These are phyloP conservation scores for Chytridiales sp. DNA, from an alignment of 371 early-diverging fungal genomes.

Conservation along the genomic window DNA sequence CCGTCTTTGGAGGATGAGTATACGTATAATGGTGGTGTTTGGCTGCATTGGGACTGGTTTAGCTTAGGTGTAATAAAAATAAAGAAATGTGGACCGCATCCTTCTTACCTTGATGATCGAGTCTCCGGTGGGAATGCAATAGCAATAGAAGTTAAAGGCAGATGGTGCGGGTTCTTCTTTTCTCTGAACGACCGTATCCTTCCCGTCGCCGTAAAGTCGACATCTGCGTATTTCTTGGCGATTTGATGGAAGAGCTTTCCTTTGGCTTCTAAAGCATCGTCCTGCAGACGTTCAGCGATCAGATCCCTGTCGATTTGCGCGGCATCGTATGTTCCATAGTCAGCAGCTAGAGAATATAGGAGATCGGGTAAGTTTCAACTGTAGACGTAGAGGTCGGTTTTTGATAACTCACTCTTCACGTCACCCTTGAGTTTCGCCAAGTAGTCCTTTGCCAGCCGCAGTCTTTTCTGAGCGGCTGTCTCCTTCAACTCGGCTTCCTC, in stretches of 20 bases:
- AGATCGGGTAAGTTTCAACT: neutral
- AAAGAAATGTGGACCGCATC: no score
- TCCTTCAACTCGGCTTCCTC: constrained; percentile 67
- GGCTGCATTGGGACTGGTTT: no score
- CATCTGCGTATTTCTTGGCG: constrained; percentile 33
- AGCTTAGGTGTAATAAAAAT: no score
- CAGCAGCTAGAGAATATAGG: constrained; percentile 2
- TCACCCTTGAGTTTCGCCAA: constrained; percentile 69
- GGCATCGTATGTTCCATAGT: constrained; percentile 79
- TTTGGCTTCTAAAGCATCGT: constrained; percentile 63
- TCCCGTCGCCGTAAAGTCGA: constrained; percentile 4
- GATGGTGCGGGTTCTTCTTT: constrained; percentile 63
- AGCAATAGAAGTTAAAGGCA: constrained; percentile 77
- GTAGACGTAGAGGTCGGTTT: constrained; percentile 1
- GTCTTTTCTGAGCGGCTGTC: constrained; percentile 87
- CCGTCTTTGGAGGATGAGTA: constrained; percentile 92
- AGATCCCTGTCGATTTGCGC: constrained; percentile 89
- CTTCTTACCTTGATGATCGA: no score
- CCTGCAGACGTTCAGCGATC: constrained; percentile 81
- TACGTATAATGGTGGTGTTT: constrained; percentile 52
- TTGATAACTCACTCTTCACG: constrained; percentile 53
- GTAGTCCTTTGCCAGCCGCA: constrained; percentile 90
- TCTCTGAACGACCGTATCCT: constrained; percentile 33
- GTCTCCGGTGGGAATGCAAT: no score
- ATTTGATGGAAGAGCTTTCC: constrained; percentile 39